Conservation (phyloP, 169 alveolate genomes). For the Plasmodium vivax region DNA sequence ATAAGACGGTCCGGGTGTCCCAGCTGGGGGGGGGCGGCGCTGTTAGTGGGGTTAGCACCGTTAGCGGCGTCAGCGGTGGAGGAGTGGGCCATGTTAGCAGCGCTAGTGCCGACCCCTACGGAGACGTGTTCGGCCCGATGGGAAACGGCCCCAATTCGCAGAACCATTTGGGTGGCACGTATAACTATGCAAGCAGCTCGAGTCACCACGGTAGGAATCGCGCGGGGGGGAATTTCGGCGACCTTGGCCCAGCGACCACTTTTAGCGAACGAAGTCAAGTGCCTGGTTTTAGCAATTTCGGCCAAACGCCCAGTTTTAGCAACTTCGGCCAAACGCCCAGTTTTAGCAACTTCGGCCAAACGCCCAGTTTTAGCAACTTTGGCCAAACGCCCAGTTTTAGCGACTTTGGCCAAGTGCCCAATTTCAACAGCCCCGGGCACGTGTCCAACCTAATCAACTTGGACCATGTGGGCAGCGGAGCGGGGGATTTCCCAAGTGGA, state of each 20-base stretch:
- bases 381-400: background rate
- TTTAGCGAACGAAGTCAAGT: too few relatives aligned
- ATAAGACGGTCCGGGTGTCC: slow-evolving; percentile 50
- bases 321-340: background rate
- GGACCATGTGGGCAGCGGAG: background rate
- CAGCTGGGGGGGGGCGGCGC: background rate
- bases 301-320: background rate
- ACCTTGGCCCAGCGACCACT: background rate
- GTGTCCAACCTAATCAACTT: background rate
- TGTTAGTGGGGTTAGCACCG: background rate
- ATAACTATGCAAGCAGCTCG: background rate
- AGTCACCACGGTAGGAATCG: background rate
- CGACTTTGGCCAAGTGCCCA: background rate
- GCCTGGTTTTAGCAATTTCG: background rate
- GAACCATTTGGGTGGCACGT: background rate
- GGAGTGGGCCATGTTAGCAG: background rate
- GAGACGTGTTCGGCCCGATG: slow-evolving; percentile 50
- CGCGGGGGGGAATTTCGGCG: background rate
- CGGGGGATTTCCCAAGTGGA: background rate
- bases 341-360: too few relatives aligned
- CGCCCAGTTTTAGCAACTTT: background rate
- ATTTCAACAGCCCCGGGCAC: background rate
- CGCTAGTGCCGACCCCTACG: slow-evolving; percentile 58
- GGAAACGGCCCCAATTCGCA: slow-evolving; percentile 24
- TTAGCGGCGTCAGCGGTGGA: background rate